phyloP scores from a whole-genome alignment of 2,329 filamentous ascomycete genomes.

The Cordyceps cateniannulata region DNA sequence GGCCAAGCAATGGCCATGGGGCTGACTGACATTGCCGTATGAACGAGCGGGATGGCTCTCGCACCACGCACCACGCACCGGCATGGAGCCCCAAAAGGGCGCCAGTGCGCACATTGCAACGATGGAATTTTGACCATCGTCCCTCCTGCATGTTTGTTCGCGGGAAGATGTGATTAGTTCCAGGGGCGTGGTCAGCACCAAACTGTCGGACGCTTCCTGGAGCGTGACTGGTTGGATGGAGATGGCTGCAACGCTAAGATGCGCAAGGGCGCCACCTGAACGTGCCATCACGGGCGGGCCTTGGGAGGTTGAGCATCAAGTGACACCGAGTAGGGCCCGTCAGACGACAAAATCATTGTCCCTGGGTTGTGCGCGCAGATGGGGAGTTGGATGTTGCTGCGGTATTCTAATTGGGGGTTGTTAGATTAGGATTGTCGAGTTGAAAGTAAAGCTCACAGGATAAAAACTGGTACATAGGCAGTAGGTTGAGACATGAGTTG shows the following conservation, averaged over 20 bases:
- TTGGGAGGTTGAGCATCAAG: slow-evolving; percentile 2
- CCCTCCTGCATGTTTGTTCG: slow-evolving; percentile 3
- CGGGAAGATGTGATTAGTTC: background rate
- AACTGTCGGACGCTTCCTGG: slow-evolving; percentile 1
- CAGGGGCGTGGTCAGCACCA: slow-evolving; percentile 2
- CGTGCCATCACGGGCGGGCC: slow-evolving; percentile 1
- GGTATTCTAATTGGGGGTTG: background rate
- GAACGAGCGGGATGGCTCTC: background rate
- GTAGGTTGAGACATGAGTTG: too few species aligned
- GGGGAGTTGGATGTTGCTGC: background rate
- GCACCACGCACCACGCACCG: background rate
- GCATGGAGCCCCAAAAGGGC: too few species aligned
- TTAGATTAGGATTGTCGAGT: background rate
- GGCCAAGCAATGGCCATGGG: background rate
- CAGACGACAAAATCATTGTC: slow-evolving; percentile 6
- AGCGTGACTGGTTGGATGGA: slow-evolving; percentile 9
- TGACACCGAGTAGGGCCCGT: slow-evolving; percentile 11
- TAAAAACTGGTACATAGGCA: too few species aligned
- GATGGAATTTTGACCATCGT: background rate
- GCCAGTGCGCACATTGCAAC: background rate
- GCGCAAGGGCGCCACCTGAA: slow-evolving; percentile 1
- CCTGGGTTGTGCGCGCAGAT: background rate
- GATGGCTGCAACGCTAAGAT: background rate
- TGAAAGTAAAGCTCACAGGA: background rate
- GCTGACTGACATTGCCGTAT: slow-evolving; percentile 12